Evolutionary conservation across 169 alveolate genomes (phyloP).

Genomic region (Miamiensis avidus): DNA sequence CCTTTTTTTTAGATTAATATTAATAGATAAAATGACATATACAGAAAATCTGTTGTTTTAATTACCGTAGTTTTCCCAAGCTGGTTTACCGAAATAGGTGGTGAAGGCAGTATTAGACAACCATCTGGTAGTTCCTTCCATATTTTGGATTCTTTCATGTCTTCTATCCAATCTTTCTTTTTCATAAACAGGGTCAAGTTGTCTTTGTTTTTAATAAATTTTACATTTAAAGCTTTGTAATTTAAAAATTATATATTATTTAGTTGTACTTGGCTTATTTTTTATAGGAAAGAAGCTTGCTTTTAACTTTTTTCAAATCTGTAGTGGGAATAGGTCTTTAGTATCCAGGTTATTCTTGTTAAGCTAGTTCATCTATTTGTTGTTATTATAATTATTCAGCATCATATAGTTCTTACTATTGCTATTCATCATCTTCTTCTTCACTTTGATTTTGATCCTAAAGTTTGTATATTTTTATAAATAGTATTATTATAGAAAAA

Average conservation of each 20-base stretch:
- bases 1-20: slow-evolving; percentile 20
- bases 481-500: too few species aligned
- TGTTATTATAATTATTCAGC: too few species aligned
- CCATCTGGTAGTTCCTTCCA: slow-evolving; percentile 82
- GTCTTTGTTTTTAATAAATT: neutral
- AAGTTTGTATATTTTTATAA: too few species aligned
- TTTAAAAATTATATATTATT: too few species aligned
- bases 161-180: slow-evolving; percentile 40
- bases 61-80: slow-evolving; percentile 76
- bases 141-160: slow-evolving; percentile 60
- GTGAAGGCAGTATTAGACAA: slow-evolving; percentile 81
- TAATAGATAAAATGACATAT: too few species aligned
- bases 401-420: neutral
- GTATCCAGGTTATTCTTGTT: neutral
- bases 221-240: too few species aligned
- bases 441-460: neutral
- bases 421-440: neutral
- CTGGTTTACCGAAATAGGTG: slow-evolving; percentile 87
- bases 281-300: neutral
- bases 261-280: neutral
- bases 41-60: too few species aligned
- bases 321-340: neutral
- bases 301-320: neutral
- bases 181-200: slow-evolving; percentile 18
- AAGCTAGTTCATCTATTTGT: neutral